Evolutionary conservation across 2,329 filamentous ascomycete genomes (phyloP).

Genomic region (Cryphonectria carpinicola): DNA sequence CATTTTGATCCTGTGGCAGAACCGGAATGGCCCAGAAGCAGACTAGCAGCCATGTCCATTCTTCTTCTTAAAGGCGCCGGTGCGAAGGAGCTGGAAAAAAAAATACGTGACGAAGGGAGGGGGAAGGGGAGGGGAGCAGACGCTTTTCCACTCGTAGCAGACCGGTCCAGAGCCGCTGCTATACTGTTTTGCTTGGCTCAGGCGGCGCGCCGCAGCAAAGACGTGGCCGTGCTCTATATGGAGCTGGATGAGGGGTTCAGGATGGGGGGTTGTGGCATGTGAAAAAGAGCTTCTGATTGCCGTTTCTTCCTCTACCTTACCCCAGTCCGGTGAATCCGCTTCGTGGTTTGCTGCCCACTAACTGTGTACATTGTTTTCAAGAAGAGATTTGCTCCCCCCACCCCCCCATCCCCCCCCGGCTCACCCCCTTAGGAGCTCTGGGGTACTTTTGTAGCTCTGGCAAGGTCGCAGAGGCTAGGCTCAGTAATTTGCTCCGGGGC

Average conservation of each 20-base stretch:
- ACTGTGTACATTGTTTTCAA: no score
- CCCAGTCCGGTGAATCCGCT: not conserved
- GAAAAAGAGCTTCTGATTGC: no score
- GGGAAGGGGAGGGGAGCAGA: not conserved
- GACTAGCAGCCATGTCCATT: not conserved
- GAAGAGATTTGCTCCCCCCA: not conserved
- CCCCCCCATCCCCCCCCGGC: no score
- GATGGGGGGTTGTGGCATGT: not conserved
- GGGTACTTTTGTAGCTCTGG: not conserved
- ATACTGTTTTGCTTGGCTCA: not conserved
- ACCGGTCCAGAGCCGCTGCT: not conserved
- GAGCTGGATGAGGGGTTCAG: no score
- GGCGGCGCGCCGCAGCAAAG: not conserved
- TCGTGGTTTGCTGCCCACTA: not conserved
- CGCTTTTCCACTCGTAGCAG: not conserved
- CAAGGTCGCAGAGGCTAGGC: not conserved
- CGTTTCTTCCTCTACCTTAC: not conserved
- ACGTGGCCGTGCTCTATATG: not conserved
- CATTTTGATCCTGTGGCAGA: not conserved
- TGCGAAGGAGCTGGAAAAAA: not conserved
- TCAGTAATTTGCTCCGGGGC: not conserved
- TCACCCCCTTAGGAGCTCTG: no score
- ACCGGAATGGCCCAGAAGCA: not conserved
- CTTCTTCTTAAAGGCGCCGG: not conserved
- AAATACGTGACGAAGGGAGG: not conserved